Conservation (phyloP, 371 early-diverging fungal genomes). For the Circinella umbellata region DNA sequence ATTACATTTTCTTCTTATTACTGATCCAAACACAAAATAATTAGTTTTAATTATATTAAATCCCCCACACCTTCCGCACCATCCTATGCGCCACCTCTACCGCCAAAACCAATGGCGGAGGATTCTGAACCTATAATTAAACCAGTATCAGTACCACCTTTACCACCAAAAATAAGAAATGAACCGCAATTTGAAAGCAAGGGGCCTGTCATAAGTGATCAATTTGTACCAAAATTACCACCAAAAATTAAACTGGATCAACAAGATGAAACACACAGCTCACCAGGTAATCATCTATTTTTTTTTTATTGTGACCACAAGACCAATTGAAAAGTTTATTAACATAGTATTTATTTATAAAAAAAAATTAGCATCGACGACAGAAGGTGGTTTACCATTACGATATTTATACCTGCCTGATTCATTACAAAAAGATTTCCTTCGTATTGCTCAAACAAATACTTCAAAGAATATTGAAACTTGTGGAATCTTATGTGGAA, state of each 20-base stretch:
- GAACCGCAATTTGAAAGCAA: not conserved
- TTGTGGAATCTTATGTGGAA: conserved; percentile 89
- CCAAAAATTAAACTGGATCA: conserved; percentile 33
- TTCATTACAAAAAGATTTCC: conserved; percentile 65
- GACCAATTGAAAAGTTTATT: too few relatives aligned
- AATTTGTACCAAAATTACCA: conserved; percentile 21
- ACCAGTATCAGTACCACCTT: conserved; percentile 2
- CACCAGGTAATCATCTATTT: not conserved
- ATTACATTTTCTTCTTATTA: not conserved
- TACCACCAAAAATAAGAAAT: conserved; percentile 18
- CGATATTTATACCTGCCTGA: conserved; percentile 72
- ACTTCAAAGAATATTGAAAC: conserved; percentile 87
- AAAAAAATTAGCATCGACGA: conserved; percentile 27
- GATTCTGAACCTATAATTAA: not conserved
- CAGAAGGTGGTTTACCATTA: conserved; percentile 70
- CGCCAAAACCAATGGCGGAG: conserved; percentile 18
- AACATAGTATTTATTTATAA: too few relatives aligned
- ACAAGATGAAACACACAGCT: not conserved
- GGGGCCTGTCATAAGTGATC: not conserved
- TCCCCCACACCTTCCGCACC: conserved; percentile 5
- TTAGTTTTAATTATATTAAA: conserved; percentile 28
- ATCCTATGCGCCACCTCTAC: conserved; percentile 11
- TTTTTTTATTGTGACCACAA: too few relatives aligned
- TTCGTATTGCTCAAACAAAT: conserved; percentile 77
- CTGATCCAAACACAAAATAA: not conserved